phyloP scores from a whole-genome alignment of 2,329 filamentous ascomycete genomes.

The Aspergillus flavus region DNA sequence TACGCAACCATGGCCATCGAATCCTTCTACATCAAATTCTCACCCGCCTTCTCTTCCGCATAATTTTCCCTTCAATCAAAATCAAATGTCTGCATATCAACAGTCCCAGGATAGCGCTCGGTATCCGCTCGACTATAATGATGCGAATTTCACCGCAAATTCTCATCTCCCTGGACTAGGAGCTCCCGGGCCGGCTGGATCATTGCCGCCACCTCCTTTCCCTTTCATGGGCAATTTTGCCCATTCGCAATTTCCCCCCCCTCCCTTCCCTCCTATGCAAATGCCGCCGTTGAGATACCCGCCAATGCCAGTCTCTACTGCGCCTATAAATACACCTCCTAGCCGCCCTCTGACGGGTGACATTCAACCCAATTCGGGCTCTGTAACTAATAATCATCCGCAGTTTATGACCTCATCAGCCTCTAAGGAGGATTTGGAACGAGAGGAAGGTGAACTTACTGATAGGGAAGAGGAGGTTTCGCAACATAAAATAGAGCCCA shows the following conservation, averaged over 20 bases:
- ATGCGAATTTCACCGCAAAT: slow-evolving; percentile 31
- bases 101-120: slow-evolving; percentile 20
- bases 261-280: slow-evolving; percentile 38
- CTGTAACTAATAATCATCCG: slow-evolving; percentile 13
- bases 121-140: slow-evolving; percentile 25
- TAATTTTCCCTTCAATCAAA: slow-evolving; percentile 28
- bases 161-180: slow-evolving; percentile 34
- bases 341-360: slow-evolving; percentile 13
- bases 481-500: neutral
- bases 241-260: slow-evolving; percentile 30
- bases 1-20: slow-evolving; percentile 40
- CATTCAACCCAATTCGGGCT: slow-evolving; percentile 9
- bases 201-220: slow-evolving; percentile 33
- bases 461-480: slow-evolving; percentile 59
- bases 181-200: slow-evolving; percentile 21
- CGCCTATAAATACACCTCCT: slow-evolving; percentile 15
- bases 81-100: slow-evolving; percentile 27
- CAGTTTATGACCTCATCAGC: slow-evolving; percentile 23
- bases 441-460: slow-evolving; percentile 77
- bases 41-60: slow-evolving; percentile 29
- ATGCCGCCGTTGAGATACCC: slow-evolving; percentile 27
- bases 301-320: slow-evolving; percentile 22
- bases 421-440: slow-evolving; percentile 45
- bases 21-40: slow-evolving; percentile 25
- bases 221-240: slow-evolving; percentile 38